phyloP scores from a whole-genome alignment of 2,329 filamentous ascomycete species.

The Alternaria burnsii region DNA sequence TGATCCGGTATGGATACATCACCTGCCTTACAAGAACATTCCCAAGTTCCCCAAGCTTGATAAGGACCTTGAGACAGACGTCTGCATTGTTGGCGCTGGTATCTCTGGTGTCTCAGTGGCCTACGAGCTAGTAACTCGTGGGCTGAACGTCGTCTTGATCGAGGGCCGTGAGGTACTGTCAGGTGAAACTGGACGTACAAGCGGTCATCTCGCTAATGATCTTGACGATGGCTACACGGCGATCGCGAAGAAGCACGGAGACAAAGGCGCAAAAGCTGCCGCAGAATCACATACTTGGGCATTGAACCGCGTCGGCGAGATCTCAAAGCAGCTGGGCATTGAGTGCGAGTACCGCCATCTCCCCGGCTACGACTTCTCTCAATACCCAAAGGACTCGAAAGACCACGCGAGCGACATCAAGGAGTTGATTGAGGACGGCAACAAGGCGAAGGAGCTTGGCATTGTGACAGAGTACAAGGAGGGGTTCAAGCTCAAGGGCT shows the following conservation, averaged over 20 bases:
- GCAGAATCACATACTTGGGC: slow-evolving; percentile 66
- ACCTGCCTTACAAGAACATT: slow-evolving; percentile 56
- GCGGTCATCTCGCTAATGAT: slow-evolving; percentile 63
- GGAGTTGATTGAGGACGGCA: slow-evolving; percentile 57
- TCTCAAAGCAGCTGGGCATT: slow-evolving; percentile 59
- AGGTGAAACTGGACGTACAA: slow-evolving; percentile 64
- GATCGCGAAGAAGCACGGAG: slow-evolving; percentile 63
- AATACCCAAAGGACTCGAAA: slow-evolving; percentile 55
- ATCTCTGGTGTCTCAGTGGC: slow-evolving; percentile 63
- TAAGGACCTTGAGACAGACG: slow-evolving; percentile 57
- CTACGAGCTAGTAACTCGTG: slow-evolving; percentile 63
- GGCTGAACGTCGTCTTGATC: slow-evolving; percentile 60
- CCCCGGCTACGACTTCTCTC: slow-evolving; percentile 61
- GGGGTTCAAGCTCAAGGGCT: slow-evolving; percentile 60
- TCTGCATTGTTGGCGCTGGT: slow-evolving; percentile 62
- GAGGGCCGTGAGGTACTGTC: slow-evolving; percentile 64
- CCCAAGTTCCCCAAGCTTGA: slow-evolving; percentile 56
- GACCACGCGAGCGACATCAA: slow-evolving; percentile 59
- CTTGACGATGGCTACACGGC: slow-evolving; percentile 63
- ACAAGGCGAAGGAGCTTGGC: slow-evolving; percentile 56
- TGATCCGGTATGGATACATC: slow-evolving; percentile 64
- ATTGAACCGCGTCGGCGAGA: slow-evolving; percentile 60
- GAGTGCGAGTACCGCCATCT: slow-evolving; percentile 65
- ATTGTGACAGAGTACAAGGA: slow-evolving; percentile 56
- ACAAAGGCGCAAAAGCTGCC: slow-evolving; percentile 58